Base-by-base conservation (phyloP, 805 yeast genomes). In the Ogataea methylovora region DNA sequence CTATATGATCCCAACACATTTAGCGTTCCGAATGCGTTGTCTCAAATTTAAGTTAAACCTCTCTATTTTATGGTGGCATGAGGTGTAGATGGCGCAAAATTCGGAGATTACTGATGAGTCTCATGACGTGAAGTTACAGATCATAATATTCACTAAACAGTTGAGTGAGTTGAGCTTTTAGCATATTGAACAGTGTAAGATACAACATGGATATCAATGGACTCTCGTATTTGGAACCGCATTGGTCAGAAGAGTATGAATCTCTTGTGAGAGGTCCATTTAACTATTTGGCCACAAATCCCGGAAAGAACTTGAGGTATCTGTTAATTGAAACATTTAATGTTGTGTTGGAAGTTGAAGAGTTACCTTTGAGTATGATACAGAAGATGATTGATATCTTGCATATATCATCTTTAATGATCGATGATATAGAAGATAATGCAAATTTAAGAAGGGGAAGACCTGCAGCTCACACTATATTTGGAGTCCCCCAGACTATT, bases 341-440 rank as follows among this genome's bases (percentile, higher is more conserved):
- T 42, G 35, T 55, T n/a, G 58, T 76, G 23, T 61, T 76, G 27
- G 34, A 60, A 12, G 63, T 78, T 1, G 68, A 73, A 0, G 44
- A 40, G 2, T 50, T 43, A 1, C 51, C 58, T 18, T 46, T 79
- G 8, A 44, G 36, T 1, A 51, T 52, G 24, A 61, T 83, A 9
- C 61, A 69, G 22, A 49, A 56, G 9, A 59, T 77, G 19, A 66
- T 81, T n/a, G 76, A 72, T 40, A 67, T 70, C 28, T 56, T 83
- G 20, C 92, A 83, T 52, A 67, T 73, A 4, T 73, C 87, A 0
- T 77, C 86, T 9, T 54, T 82, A 37, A 57, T 82, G 34, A 74
- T 88, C 26, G 97, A 88, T 55, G 97, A 88, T 49, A 82, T 88
- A 19, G 97, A 88, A 51, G 97, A 88, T 53, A 64, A 58, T 27